Evolutionary conservation across 495 filamentous ascomycete genomes (phyloP).

Genomic region (Penicillium silybi): DNA sequence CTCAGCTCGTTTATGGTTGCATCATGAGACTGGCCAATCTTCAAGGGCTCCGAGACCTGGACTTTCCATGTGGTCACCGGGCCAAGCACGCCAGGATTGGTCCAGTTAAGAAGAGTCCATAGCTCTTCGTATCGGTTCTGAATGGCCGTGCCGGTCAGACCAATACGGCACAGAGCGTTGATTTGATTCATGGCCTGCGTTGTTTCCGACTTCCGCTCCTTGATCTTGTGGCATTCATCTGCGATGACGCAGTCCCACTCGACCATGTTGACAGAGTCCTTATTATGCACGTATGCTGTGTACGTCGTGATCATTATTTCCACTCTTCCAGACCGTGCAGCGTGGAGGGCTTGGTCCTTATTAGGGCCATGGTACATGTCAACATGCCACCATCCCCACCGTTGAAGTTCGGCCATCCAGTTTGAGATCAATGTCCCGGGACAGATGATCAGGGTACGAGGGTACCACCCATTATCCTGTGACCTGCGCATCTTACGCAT

Average conservation of each 20-base stretch:
- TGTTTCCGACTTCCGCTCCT: conserved; percentile 70
- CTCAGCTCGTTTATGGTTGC: conserved; percentile 83
- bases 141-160: conserved; percentile 92
- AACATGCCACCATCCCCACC: conserved; percentile 95
- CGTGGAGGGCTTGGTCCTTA: conserved; percentile 67
- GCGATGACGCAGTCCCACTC: conserved; percentile 97
- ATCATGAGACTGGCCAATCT: conserved; percentile 85
- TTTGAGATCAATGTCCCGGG: conserved; percentile 86
- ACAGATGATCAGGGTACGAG: conserved; percentile 79
- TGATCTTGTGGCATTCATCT: conserved; percentile 93
- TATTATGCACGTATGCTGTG: conserved; percentile 74
- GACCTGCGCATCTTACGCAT: conserved; percentile 83
- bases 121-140: conserved; percentile 98
- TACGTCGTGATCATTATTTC: conserved; percentile 97
- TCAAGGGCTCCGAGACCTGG: conserved; percentile 73
- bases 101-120: conserved; percentile 96
- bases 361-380: conserved; percentile 76
- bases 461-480: conserved; percentile 68
- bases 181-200: conserved; percentile 87
- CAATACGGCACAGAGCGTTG: conserved; percentile 90
- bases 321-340: conserved; percentile 68
- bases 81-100: conserved; percentile 84
- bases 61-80: conserved; percentile 73
- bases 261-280: conserved; percentile 73
- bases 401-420: conserved; percentile 78